phyloP scores from a whole-genome alignment of 116 monocot genomes.

The Trichopus zeylanicus region DNA sequence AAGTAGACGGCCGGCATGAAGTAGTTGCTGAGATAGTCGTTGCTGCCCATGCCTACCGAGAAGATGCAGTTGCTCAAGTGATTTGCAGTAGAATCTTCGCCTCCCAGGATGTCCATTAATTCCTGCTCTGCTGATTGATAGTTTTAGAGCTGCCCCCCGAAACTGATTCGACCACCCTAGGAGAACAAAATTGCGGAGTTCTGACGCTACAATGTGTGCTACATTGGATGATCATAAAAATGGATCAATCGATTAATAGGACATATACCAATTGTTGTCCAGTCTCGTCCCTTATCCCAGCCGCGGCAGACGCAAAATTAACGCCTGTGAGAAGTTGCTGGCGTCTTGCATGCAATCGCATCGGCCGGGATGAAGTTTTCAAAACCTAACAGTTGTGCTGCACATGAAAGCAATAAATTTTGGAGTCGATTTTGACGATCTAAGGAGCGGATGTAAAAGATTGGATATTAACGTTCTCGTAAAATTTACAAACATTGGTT shows the following conservation, averaged over 20 bases:
- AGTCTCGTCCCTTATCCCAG: conserved; percentile 88
- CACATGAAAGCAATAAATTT: neutral
- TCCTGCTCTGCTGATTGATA: conserved; percentile 62
- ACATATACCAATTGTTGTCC: conserved; percentile 84
- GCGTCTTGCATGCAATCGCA: conserved; percentile 33
- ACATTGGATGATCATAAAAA: too few relatives aligned
- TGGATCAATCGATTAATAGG: neutral
- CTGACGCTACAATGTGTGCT: too few relatives aligned
- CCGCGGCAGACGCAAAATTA: conserved; percentile 94
- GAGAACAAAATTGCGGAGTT: too few relatives aligned
- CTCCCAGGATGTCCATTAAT: conserved; percentile 53
- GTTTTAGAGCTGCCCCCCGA: conserved; percentile 61
- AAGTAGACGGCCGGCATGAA: conserved; percentile 85
- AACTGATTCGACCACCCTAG: conserved; percentile 65
- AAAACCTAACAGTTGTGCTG: conserved; percentile 34
- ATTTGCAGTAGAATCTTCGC: conserved; percentile 52
- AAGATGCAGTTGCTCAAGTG: conserved; percentile 86
- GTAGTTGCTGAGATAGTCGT: conserved; percentile 99
- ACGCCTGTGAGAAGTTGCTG: conserved; percentile 53
- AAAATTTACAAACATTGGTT: too few relatives aligned
- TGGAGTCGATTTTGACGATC: neutral
- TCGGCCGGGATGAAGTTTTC: conserved; percentile 72
- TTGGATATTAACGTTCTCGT: too few relatives aligned
- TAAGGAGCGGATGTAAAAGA: too few relatives aligned
- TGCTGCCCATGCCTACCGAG: conserved; percentile 91